Evolutionary conservation across 352 stramenopile species (phyloP).

Genomic region (Globisporangium megalacanthum): DNA sequence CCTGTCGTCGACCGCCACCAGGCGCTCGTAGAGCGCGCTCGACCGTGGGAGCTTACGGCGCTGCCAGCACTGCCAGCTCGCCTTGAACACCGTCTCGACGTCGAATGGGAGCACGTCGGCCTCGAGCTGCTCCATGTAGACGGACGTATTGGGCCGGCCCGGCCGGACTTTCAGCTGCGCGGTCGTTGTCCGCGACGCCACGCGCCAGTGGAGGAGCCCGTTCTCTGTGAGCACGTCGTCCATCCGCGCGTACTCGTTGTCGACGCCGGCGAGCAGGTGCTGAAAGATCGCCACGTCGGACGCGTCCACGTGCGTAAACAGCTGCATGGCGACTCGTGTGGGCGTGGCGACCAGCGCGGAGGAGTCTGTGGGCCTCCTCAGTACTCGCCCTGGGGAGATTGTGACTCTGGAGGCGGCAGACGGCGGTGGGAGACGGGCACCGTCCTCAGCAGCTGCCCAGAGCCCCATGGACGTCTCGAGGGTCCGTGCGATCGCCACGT

Average conservation of each 20-base stretch:
- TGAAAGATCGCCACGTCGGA: slow-evolving; percentile 1
- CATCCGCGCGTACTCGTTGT: slow-evolving; percentile 2
- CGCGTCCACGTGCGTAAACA: neutral
- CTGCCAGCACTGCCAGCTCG: slow-evolving; percentile 8
- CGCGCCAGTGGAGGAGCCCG: slow-evolving; percentile 3
- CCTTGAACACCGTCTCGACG: slow-evolving; percentile 1
- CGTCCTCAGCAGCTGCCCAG: neutral
- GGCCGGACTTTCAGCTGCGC: slow-evolving; percentile 2
- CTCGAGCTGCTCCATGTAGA: slow-evolving; percentile 7
- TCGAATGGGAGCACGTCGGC: slow-evolving; percentile 6
- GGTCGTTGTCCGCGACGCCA: neutral
- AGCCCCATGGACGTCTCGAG: neutral
- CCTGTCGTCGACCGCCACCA: neutral
- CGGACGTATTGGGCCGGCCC: neutral
- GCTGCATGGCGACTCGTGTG: slow-evolving; percentile 1
- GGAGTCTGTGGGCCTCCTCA: too few species aligned
- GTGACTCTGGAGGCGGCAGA: neutral
- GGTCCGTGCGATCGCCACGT: neutral
- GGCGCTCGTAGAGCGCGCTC: neutral
- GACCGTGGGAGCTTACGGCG: neutral
- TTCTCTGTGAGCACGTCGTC: slow-evolving; percentile 3
- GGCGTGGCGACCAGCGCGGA: too few species aligned
- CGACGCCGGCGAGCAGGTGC: neutral
- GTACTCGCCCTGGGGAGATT: too few species aligned
- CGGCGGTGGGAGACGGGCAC: neutral